Percentiles rank a stretch among this genome's conserved stretches.
Evolutionary conservation across 257 asterid genomes (phyloP).

Genomic region (Nicotiana tabacum): DNA sequence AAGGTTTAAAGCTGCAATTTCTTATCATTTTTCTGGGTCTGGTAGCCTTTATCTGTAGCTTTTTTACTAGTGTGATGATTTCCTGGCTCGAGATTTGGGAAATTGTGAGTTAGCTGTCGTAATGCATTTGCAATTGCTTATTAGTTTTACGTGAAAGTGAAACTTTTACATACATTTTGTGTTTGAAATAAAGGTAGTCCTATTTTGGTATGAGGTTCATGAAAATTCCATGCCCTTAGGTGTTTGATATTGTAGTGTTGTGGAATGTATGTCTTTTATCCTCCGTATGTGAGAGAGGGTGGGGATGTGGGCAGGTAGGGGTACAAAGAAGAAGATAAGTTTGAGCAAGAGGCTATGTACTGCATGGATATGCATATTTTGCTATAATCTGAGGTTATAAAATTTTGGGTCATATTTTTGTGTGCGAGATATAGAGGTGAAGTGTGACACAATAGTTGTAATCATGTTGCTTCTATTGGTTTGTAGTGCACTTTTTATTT

Average conservation of each 20-base stretch:
- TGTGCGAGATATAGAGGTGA: background rate
- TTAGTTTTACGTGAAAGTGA: background rate
- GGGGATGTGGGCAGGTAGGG: background rate
- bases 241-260: background rate
- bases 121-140: background rate
- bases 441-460: background rate
- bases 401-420: background rate
- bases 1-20: background rate
- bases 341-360: background rate
- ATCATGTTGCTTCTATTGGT: background rate
- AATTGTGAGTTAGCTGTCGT: background rate
- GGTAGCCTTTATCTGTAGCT: background rate
- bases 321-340: background rate
- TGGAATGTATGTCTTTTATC: background rate
- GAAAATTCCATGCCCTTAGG: background rate
- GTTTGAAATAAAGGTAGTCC: background rate
- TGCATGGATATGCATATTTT: background rate
- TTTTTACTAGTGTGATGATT: background rate
- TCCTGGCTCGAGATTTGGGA: background rate
- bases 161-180: background rate
- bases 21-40: background rate
- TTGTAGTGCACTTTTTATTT: background rate
- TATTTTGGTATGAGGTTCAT: background rate
- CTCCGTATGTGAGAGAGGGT: background rate
- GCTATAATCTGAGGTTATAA: background rate